These are phyloP conservation scores for Geotrichum reessii DNA, from an alignment of 1,139 yeast species.

Conservation along the genomic window DNA sequence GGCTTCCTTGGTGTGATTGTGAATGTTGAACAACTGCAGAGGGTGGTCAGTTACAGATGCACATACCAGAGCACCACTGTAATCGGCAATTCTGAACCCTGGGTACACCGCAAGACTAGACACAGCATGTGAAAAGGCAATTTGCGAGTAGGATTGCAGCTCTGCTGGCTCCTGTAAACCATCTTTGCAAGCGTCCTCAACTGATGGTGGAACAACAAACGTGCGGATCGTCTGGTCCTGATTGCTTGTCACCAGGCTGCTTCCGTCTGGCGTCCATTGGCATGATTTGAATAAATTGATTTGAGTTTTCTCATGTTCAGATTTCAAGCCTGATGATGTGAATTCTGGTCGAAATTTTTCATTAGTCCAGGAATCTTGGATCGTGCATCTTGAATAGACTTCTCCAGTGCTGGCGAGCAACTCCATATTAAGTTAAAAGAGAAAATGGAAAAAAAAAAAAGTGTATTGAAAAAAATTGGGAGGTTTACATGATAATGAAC, in stretches of 20 bases:
- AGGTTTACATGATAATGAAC: neutral
- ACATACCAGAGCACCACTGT: constrained; percentile 8
- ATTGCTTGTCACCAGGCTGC: constrained; percentile 29
- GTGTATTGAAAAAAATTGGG: neutral
- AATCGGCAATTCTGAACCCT: constrained; percentile 12
- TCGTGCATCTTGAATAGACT: constrained; percentile 9
- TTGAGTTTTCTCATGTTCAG: neutral
- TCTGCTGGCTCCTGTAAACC: neutral
- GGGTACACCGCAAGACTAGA: constrained; percentile 15
- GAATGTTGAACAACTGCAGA: constrained; percentile 18
- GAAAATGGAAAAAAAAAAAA: neutral
- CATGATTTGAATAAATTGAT: constrained; percentile 15
- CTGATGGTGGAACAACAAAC: constrained; percentile 31
- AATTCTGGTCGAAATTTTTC: neutral
- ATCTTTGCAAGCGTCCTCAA: constrained; percentile 19
- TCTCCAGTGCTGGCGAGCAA: constrained; percentile 9
- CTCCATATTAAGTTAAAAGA: neutral
- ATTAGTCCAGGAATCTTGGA: constrained; percentile 11
- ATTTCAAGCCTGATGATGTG: neutral
- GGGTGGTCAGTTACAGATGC: constrained; percentile 17
- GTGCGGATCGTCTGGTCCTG: constrained; percentile 32
- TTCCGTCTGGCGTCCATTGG: constrained; percentile 34
- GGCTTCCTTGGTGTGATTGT: constrained; percentile 2
- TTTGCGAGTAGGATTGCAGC: constrained; percentile 12
- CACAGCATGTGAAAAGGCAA: constrained; percentile 14